Evolutionary conservation across 2,329 filamentous ascomycete genomes (phyloP), one percentile per base, ranked within the genome.

Genomic region (Aspergillus terreus): DNA sequence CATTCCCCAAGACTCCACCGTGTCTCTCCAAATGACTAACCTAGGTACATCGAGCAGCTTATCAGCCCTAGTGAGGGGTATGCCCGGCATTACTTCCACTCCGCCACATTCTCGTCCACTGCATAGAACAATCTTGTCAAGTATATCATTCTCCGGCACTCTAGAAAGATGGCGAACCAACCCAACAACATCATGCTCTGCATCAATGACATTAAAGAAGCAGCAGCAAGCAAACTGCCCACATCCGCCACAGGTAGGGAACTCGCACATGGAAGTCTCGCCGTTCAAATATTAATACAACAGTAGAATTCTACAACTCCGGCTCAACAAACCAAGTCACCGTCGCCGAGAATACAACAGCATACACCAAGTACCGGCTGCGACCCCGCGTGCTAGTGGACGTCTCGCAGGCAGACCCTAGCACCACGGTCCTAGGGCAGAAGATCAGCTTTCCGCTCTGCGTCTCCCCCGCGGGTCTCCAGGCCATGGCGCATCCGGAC

Each of bases 251-350:
- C 38, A 50, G 51, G 51, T 53, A 15, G 21, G 21, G 12, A n/a
- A 38, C 4, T 5, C 43, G 6, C 10, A 6, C 2, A 21, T 12
- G 11, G 15, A n/a, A 40, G 2, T 33, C 38, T 5, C 6, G 21
- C 10, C 23, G 7, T 14, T 19, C 23, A 36, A 9, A n/a, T 33
- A 33, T 25, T 25, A 35, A 38, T 12, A 12, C 14, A 27, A 3
- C 6, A 2, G 10, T 15, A 74, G 79, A 81, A 46, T 82, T 81
- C 67, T 82, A 77, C 66, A 82, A 82, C 58, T 79, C 78, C 47
- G 80, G 80, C 4, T 78, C 79, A 30, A 63, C 59, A n/a, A 55
- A 60, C 27, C 61, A 64, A 50, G 53, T 64, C 9, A 63, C 61
- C 2, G 50, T 82, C n/a, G 63, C 65, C 10, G 80, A 82, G 50